phyloP scores from a whole-genome alignment of 805 yeast species.

The Wickerhamiella lipophila region DNA sequence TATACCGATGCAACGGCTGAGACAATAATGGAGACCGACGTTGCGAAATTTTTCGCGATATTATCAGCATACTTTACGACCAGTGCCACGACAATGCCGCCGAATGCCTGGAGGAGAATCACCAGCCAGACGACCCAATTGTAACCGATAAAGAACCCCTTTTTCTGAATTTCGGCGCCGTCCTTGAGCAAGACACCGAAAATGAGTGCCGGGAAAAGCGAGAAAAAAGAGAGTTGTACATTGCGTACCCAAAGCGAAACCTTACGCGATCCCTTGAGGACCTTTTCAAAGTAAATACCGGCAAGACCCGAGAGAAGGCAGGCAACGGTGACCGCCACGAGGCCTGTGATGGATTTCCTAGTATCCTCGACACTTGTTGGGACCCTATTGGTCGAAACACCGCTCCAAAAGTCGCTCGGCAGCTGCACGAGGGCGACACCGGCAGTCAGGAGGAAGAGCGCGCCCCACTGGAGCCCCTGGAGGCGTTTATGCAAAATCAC shows the following conservation, averaged over 20 bases:
- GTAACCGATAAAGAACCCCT: constrained; percentile 33
- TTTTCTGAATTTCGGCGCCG: constrained; percentile 26
- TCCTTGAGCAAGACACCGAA: constrained; percentile 30
- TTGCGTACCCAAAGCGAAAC: constrained; percentile 32
- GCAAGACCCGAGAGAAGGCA: constrained; percentile 32
- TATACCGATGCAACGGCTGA: constrained; percentile 31
- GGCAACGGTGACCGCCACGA: constrained; percentile 30
- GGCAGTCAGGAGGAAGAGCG: constrained; percentile 28
- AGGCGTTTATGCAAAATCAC: constrained; percentile 28
- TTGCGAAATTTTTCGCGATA: constrained; percentile 34
- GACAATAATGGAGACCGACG: constrained; percentile 30
- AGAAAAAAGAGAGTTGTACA: constrained; percentile 31
- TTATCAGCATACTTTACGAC: constrained; percentile 35
- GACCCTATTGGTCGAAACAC: not conserved
- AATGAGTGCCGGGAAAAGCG: constrained; percentile 31
- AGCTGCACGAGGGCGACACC: constrained; percentile 33
- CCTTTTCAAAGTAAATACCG: constrained; percentile 35
- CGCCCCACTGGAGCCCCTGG: constrained; percentile 28
- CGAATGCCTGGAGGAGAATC: constrained; percentile 31
- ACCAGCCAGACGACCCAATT: constrained; percentile 30
- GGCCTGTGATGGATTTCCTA: constrained; percentile 19
- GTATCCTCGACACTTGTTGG: not conserved
- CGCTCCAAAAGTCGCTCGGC: constrained; percentile 23
- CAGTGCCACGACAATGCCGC: constrained; percentile 33
- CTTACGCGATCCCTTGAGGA: constrained; percentile 29